Evolutionary conservation across 2,329 filamentous ascomycete species (phyloP), one percentile per base, ranked within the genome.

Genomic region (Truncatella angustata): DNA sequence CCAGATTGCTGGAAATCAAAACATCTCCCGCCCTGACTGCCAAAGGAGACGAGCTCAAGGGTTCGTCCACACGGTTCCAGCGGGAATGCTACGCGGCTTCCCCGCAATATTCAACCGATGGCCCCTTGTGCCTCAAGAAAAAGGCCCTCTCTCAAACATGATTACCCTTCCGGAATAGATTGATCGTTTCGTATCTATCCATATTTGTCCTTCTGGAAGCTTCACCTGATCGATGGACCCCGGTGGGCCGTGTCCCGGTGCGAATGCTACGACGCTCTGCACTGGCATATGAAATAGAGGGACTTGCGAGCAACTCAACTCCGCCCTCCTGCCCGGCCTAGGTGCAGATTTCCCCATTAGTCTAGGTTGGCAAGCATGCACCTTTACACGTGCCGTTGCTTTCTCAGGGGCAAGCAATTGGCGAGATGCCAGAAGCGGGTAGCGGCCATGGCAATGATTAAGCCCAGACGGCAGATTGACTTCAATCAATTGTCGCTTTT

Each of bases 131-230:
- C 14, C 28, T 14, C 28, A 9, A 14, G 28, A 32, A 32, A 14
- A 32, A 14, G 14, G 28, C 7, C 28, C 28, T 14, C 14, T 32
- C 28, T 7, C 28, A 32, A 14, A 32, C 28, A 32, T 32, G 28
- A 32, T 44, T 23, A 23, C n/a, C 40, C 24, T 44, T 44, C 40
- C 40, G 40, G 40, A 44, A 44, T 44, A 44, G 28, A 44, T 44
- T 44, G 16, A 21, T n/a, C 24, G 40, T 44, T 44, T 44, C 40
- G 40, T 23, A 20, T 23, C 40, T 24, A 23, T 28, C 39, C 21
- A 14, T 18, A 24, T 23, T 16, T 28, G 23, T 14, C 23, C 21
- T 44, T 44, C 40, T 44, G 40, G 40, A 44, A 44, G 21, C 24
- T 44, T 44, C 21, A 44, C 24, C 23, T 5, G 16, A 26, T 24